Conservation (phyloP, 192 early-diverging fungal species). For the Oehlia diaphana region DNA sequence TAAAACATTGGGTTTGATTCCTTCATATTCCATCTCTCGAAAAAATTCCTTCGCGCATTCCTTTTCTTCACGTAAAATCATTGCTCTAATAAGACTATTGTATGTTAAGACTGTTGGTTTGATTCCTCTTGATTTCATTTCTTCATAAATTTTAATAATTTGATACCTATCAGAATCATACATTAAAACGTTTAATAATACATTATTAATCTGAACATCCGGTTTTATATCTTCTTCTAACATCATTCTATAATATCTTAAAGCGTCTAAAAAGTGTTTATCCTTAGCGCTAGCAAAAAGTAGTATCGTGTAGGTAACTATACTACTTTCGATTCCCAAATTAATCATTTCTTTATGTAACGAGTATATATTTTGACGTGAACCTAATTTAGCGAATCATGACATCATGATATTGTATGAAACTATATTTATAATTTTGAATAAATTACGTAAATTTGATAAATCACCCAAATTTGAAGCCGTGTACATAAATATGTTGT, state of each 20-base stretch:
- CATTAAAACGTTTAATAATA: neutral
- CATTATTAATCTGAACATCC: slow-evolving; percentile 5
- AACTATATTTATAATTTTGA: slow-evolving; percentile 18
- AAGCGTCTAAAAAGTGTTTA: neutral
- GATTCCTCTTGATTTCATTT: slow-evolving; percentile 35
- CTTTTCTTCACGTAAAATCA: neutral
- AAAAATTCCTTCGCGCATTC: slow-evolving; percentile 26
- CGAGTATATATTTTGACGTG: neutral
- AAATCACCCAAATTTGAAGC: slow-evolving; percentile 3
- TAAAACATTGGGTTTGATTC: neutral
- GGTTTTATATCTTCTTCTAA: neutral
- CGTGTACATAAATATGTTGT: slow-evolving; percentile 18
- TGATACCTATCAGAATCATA: neutral
- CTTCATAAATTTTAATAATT: slow-evolving; percentile 33
- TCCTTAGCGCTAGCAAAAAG: neutral
- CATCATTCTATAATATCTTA: neutral
- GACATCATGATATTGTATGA: slow-evolving; percentile 37
- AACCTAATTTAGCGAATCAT: neutral
- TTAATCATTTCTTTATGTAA: slow-evolving; percentile 12
- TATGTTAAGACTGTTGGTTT: slow-evolving; percentile 30
- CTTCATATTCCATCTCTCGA: slow-evolving; percentile 24
- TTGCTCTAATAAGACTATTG: slow-evolving; percentile 24
- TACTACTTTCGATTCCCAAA: neutral
- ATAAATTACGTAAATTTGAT: neutral
- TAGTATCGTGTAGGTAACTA: slow-evolving; percentile 4